phyloP scores from a whole-genome alignment of 176 grass and related monocot genomes.

The Coix lacrymajobi region DNA sequence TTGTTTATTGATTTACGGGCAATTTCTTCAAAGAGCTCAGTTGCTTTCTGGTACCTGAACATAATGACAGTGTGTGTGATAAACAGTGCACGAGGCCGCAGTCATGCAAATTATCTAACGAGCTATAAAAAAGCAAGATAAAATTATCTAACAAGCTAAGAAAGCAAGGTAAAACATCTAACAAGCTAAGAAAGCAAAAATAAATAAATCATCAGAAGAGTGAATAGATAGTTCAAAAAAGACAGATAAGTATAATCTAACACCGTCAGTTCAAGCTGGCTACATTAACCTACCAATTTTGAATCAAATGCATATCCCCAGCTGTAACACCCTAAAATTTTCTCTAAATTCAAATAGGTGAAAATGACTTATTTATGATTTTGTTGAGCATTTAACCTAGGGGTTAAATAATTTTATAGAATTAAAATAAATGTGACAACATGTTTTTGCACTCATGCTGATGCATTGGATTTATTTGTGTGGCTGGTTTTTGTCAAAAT shows the following conservation, averaged over 20 bases:
- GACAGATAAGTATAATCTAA: neutral
- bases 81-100: neutral
- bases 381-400: too few species aligned
- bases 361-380: too few species aligned
- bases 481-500: too few species aligned
- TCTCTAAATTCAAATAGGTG: too few species aligned
- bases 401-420: too few species aligned
- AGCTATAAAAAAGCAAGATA: neutral
- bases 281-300: neutral
- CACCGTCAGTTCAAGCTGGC: neutral
- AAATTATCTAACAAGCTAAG: neutral
- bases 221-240: neutral
- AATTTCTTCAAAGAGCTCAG: slow-evolving; percentile 75
- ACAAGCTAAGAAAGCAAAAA: neutral
- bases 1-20: slow-evolving; percentile 74
- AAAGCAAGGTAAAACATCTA: neutral
- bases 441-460: too few species aligned
- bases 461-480: too few species aligned
- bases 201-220: neutral
- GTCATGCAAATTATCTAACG: neutral
- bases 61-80: neutral
- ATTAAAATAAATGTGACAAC: too few species aligned
- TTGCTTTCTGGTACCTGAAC: slow-evolving; percentile 78
- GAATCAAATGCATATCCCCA: neutral
- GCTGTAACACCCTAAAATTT: too few species aligned